phyloP scores from a whole-genome alignment of 2,329 filamentous ascomycete genomes.

The Pseudopyricularia javanii region DNA sequence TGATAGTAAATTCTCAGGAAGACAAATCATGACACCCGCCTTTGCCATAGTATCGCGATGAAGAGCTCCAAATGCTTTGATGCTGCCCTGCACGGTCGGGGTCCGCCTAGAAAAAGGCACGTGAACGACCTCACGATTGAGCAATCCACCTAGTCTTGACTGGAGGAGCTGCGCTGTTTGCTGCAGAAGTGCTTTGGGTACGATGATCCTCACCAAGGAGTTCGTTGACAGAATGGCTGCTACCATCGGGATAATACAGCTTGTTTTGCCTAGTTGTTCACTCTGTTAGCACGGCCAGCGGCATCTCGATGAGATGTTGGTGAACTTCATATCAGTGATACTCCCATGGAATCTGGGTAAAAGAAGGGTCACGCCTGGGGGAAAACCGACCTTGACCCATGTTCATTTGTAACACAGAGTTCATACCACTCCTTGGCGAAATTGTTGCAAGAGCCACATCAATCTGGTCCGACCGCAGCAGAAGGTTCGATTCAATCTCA shows the following conservation, averaged over 20 bases:
- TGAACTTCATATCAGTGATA: too few relatives aligned
- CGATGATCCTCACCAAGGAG: constrained; percentile 37
- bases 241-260: constrained; percentile 41
- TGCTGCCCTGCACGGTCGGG: constrained; percentile 13
- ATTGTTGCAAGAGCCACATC: constrained; percentile 51
- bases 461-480: constrained; percentile 49
- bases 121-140: constrained; percentile 39
- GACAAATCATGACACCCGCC: constrained; percentile 42
- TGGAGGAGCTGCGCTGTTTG: constrained; percentile 47
- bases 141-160: constrained; percentile 38
- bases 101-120: constrained; percentile 45
- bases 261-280: constrained; percentile 35
- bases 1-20: constrained; percentile 54
- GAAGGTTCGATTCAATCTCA: constrained; percentile 52
- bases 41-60: constrained; percentile 22
- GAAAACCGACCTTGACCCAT: constrained; percentile 39
- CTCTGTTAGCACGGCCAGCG: too few relatives aligned
- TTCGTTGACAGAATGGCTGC: constrained; percentile 30
- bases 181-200: constrained; percentile 41
- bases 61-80: constrained; percentile 23
- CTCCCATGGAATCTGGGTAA: too few relatives aligned
- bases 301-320: too few relatives aligned
- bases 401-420: constrained; percentile 53
- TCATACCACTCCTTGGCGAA: constrained; percentile 32
- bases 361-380: too few relatives aligned